Evolutionary conservation across 257 asterid species (phyloP), one percentile per base, ranked within the genome.

Genomic region (Lycium ferocissimum): DNA sequence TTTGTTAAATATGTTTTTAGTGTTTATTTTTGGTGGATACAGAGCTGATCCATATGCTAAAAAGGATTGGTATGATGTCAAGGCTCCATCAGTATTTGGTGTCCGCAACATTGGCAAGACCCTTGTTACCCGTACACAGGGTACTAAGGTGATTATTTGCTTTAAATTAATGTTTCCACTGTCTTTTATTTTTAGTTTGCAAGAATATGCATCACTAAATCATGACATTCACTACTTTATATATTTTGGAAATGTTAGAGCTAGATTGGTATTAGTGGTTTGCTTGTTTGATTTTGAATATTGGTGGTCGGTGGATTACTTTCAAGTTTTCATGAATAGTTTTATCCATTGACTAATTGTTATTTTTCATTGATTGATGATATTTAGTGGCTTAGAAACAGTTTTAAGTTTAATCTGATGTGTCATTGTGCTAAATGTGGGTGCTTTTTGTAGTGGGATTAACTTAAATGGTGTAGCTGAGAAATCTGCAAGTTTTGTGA

Each of bases 31-130:
- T 17, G 79, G 33, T 70, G 79, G 54, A 2, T 40, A 0, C 35
- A 70, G 79, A 40, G 78, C 78, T 17, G 54, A 70, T 70, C 78
- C 78, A 53, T 75, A 75, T 26, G 81, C 81, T 47, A 75, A 75
- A 53, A 75, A 75, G 43, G 81, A 75, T 49, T 75, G 81, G 81
- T 75, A 75, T 49, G 81, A 75, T 13, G 49, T 75, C 40, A 49
- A 75, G 62, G 81, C 81, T 20, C 81, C 81, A 22, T 75, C 81
- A 22, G 81, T 75, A 20, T 75, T 75, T 75, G 81, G 40, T 13
- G 59, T 75, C 61, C 59, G 40, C 62, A 75, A 75, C 1, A 43
- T 75, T 11, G 81, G 81, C 43, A 75, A 75, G 59, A 75, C 81
- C 22, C 81, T 75, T 26, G 81, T 75, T 0, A 75, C 81, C 40